Evolutionary conservation across 345 rosid species (phyloP).

Genomic region (Eucalyptus caleyi): DNA sequence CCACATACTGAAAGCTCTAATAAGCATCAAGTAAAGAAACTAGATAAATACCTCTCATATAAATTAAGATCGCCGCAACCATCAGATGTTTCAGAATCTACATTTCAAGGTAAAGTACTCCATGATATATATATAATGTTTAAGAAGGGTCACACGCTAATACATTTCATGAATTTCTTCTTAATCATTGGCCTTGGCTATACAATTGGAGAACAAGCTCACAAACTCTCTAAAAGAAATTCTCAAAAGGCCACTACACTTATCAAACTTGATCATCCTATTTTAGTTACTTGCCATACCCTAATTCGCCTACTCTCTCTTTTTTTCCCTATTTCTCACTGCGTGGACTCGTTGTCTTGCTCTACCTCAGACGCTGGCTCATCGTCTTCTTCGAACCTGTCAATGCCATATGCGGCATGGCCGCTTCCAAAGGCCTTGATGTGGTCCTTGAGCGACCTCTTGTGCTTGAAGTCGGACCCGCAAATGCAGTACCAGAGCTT

Average conservation of each 20-base stretch:
- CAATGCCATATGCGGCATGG: slow-evolving; percentile 36
- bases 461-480: slow-evolving; percentile 59
- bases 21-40: background rate
- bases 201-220: background rate
- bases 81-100: background rate
- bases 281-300: background rate
- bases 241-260: background rate
- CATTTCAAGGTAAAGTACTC: background rate
- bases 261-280: background rate
- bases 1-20: background rate
- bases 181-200: background rate
- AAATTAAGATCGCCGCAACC: background rate
- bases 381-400: slow-evolving; percentile 45
- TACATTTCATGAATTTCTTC: background rate
- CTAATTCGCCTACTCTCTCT: background rate
- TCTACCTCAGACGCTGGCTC: slow-evolving; percentile 51
- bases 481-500: slow-evolving; percentile 55
- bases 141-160: background rate
- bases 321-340: background rate
- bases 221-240: background rate
- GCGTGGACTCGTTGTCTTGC: slow-evolving; percentile 17
- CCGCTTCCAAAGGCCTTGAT: slow-evolving; percentile 43
- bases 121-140: background rate
- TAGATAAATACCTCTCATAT: background rate
- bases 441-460: slow-evolving; percentile 53